Evolutionary conservation across 495 filamentous ascomycete genomes (phyloP), one percentile per base, ranked within the genome.

Genomic region (Talaromyces stipitatus): DNA sequence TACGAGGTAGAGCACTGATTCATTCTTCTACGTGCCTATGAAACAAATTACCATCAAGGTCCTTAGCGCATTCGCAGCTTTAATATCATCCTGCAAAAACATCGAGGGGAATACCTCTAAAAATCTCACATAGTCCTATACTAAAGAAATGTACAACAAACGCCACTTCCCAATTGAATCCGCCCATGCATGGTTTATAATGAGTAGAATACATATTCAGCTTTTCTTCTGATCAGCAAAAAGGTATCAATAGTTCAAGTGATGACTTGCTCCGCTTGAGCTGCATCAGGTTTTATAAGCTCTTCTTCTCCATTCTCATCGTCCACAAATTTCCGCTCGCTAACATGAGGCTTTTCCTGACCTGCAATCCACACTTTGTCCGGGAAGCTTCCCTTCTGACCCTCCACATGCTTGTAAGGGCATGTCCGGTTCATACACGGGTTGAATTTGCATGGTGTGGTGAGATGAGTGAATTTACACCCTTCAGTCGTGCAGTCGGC

Each of bases 361-460:
- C 77, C 82, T 4, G 89, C 78, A 29, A 83, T 89, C 94, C 94
- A 98, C 20, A 95, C 91, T 70, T 94, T 96, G 71, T 96, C 90
- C 36, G 84, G 76, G 71, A 90, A 91, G n/a, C 77, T 76, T 24
- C 81, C 76, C 69, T 85, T 64, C 69, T 97, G 95, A 24, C 95
- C 95, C 57, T 96, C 94, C 20, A 82, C 85, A 69, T 99, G 94
- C 69, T 92, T 91, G 78, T 90, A 97, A 22, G 85, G 77, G 66
- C 94, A 99, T 54, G 68, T 78, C 12, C 84, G 79, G 65, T 96
- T 96, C 57, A 89, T 82, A 69, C 94, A 99, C 3, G 94, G 94
- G 59, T 84, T 91, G 72, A 85, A 97, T 60, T 87, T 92, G 85
- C 94, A 99, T 61, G 86, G 77, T 22, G 83, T 87, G 66, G 86